Percentiles rank a stretch among this genome's conserved stretches.
These are phyloP conservation scores for Penicillium sp. DNA, from an alignment of 2,329 filamentous ascomycete species.

Conservation along the genomic window DNA sequence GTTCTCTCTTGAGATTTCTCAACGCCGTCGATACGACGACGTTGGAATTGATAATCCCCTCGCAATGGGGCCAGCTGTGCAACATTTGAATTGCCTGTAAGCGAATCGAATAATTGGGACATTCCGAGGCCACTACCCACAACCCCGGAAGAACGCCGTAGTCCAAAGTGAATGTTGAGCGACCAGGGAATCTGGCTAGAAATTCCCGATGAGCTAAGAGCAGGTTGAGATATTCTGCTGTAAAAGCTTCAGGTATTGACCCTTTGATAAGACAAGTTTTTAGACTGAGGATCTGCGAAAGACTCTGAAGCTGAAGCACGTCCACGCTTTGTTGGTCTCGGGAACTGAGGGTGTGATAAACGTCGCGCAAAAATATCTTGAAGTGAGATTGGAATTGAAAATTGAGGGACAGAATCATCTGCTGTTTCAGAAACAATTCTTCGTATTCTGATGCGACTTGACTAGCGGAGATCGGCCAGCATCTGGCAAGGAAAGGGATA, in stretches of 20 bases:
- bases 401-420: background rate
- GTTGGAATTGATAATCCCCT: slow-evolving; percentile 22
- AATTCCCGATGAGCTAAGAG: slow-evolving; percentile 5
- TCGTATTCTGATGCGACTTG: slow-evolving; percentile 10
- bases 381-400: background rate
- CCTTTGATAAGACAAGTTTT: slow-evolving; percentile 17
- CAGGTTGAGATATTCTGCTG: slow-evolving; percentile 8
- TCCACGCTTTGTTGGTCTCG: slow-evolving; percentile 10
- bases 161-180: slow-evolving; percentile 15
- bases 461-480: slow-evolving; percentile 10
- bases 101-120: slow-evolving; percentile 15
- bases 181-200: slow-evolving; percentile 6
- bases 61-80: slow-evolving; percentile 17
- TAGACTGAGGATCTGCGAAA: slow-evolving; percentile 9
- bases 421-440: background rate
- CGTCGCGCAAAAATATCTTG: background rate
- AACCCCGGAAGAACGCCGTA: slow-evolving; percentile 15
- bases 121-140: slow-evolving; percentile 13
- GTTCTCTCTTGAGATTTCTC: background rate
- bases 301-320: slow-evolving; percentile 11
- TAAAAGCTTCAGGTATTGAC: background rate
- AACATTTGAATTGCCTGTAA: slow-evolving; percentile 16
- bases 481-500: slow-evolving; percentile 15
- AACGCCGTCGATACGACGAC: slow-evolving; percentile 9
- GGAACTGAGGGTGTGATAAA: background rate